These are phyloP conservation scores for Candida sakaeoensis DNA, from an alignment of 805 yeast genomes.

Conservation along the genomic window DNA sequence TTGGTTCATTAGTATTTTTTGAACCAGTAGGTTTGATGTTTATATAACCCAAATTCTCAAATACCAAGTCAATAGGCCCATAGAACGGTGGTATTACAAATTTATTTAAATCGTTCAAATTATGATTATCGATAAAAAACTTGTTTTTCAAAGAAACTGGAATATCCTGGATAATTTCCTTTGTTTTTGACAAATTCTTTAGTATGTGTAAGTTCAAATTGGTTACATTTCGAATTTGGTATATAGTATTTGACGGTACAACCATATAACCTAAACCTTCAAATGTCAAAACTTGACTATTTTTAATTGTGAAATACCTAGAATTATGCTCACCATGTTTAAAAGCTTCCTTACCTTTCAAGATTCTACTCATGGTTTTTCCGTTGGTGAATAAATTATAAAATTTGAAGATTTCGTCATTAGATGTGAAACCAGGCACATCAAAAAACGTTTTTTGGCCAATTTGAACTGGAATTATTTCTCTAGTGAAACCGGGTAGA, in stretches of 20 bases:
- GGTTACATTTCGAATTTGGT: conserved; percentile 45
- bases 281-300: conserved; percentile 44
- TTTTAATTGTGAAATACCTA: conserved; percentile 35
- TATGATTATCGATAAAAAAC: conserved; percentile 10
- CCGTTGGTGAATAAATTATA: conserved; percentile 14
- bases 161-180: conserved; percentile 13
- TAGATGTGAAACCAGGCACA: conserved; percentile 44
- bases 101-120: conserved; percentile 28
- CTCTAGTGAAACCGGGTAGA: conserved; percentile 73
- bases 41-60: conserved; percentile 62
- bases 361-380: conserved; percentile 21
- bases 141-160: conserved; percentile 11
- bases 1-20: conserved; percentile 21
- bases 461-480: conserved; percentile 30
- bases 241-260: conserved; percentile 50
- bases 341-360: conserved; percentile 25
- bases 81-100: conserved; percentile 67
- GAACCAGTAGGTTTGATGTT: conserved; percentile 59
- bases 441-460: conserved; percentile 34
- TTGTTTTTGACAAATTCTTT: conserved; percentile 26
- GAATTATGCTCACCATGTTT: conserved; percentile 29
- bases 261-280: conserved; percentile 62
- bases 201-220: conserved; percentile 38
- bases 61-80: conserved; percentile 62
- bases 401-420: conserved; percentile 10